Conservation (phyloP, 2,329 filamentous ascomycete genomes). For the Aspergillus pseudotamarii region DNA sequence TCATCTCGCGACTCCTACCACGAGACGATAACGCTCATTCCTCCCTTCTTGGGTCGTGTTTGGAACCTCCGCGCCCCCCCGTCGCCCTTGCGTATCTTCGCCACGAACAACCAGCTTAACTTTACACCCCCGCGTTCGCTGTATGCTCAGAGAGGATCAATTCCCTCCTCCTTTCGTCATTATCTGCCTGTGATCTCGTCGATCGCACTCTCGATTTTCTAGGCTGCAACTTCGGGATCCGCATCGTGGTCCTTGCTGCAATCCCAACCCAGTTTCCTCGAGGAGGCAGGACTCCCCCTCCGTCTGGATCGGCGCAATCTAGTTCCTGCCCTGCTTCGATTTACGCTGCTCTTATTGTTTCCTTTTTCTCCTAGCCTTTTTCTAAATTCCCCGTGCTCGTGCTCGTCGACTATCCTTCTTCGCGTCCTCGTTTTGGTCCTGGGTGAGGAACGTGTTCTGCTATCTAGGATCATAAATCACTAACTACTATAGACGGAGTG, state of each 20-base stretch:
- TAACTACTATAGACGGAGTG: not conserved
- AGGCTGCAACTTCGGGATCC: not conserved
- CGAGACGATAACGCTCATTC: constrained; percentile 17
- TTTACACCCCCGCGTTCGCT: constrained; percentile 11
- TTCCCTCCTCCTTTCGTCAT: constrained; percentile 16
- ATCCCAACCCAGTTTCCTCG: constrained; percentile 4
- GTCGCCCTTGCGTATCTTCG: constrained; percentile 23
- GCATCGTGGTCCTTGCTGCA: constrained; percentile 16
- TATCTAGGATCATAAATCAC: not conserved
- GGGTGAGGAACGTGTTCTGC: constrained; percentile 19
- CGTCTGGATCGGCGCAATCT: not conserved
- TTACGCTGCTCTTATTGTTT: constrained; percentile 5
- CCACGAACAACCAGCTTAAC: constrained; percentile 15
- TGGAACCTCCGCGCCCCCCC: constrained; percentile 10
- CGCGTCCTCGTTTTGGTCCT: constrained; percentile 18
- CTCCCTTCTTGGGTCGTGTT: constrained; percentile 18
- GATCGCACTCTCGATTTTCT: constrained; percentile 11
- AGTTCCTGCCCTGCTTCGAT: constrained; percentile 2
- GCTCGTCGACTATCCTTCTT: constrained; percentile 11
- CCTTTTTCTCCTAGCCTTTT: constrained; percentile 11
- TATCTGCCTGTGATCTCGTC: constrained; percentile 12
- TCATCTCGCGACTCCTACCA: not conserved
- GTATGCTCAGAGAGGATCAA: not conserved
- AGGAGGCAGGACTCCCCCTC: constrained; percentile 11
- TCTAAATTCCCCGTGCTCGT: constrained; percentile 25